Evolutionary conservation across 2,329 filamentous ascomycete species (phyloP), one percentile per base, ranked within the genome.

Genomic region (Trichoderma oligosporum): DNA sequence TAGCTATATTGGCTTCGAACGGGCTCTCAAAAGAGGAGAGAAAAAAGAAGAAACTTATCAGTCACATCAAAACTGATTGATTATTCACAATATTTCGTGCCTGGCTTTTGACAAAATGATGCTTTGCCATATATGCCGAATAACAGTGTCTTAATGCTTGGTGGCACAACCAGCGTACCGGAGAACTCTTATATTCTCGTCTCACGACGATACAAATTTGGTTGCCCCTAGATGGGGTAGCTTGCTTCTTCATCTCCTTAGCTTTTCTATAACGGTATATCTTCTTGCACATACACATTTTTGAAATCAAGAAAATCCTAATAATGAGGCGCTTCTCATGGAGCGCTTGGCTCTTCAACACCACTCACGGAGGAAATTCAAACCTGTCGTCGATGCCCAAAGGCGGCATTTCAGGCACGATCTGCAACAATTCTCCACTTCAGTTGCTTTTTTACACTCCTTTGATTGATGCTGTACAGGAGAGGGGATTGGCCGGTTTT

Each of bases 391-490:
- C 25, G 42, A 42, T 58, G 44, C 57, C 42, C 31, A 49, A 56
- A 41, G 51, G 25, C 38, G 33, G 44, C 29, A 38, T 27, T 53
- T 59, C 38, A 44, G 57, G 44, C 42, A 42, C 35, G 57, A 33
- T 64, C 63, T 64, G 62, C 62, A 64, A 63, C 65, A 60, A 49
- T 66, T 66, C 60, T 67, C 63, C 42, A 63, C 62, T 68, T 63
- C 60, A 42, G 42, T 31, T 56, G 39, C 24, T 49, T 22, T 52
- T 51, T 51, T 57, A 56, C 27, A 16, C 48, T 53, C 42, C 53
- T 22, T 45, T 46, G 56, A 39, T 53, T 46, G 41, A 36, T 48
- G 27, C 25, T 44, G 42, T 29, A 44, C 38, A 51, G 49, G 41
- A 42, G 47, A 47, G 18, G 25, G 25, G 31, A 46, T 20, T 33